Evolutionary conservation across 192 early-diverging fungal genomes (phyloP).

Genomic region (Entomortierella beljakovae): DNA sequence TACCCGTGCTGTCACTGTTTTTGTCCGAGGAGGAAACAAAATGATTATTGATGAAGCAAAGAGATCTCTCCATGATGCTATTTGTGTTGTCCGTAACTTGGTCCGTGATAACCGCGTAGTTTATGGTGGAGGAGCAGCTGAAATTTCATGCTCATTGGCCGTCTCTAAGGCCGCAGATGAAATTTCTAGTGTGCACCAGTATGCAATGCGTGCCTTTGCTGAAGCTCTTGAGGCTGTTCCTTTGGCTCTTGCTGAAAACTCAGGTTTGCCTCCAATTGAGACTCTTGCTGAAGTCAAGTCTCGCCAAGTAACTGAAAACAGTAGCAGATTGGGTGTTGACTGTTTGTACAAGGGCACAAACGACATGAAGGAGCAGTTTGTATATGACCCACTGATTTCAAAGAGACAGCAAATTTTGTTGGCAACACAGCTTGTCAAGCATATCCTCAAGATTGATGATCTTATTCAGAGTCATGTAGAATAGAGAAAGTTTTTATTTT

Average conservation of each 20-base stretch:
- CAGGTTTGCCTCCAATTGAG: constrained; percentile 96
- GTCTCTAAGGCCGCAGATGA: constrained; percentile 92
- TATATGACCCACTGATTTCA: constrained; percentile 99
- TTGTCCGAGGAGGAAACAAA: constrained; percentile 99
- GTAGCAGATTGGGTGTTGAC: constrained; percentile 94
- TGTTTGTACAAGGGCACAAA: constrained; percentile 93
- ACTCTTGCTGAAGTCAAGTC: constrained; percentile 96
- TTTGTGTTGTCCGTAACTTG: constrained; percentile 98
- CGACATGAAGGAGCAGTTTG: constrained; percentile 98
- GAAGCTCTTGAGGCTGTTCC: constrained; percentile 96
- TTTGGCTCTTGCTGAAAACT: constrained; percentile 96
- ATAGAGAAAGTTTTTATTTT: background rate
- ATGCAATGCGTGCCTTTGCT: constrained; percentile 99
- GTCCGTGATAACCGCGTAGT: constrained; percentile 98
- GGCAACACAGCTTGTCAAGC: constrained; percentile 99
- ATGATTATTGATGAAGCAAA: constrained; percentile 99
- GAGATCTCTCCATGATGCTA: constrained; percentile 97
- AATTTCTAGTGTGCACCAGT: constrained; percentile 88
- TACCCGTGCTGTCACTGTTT: constrained; percentile 95
- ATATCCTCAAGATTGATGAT: constrained; percentile 98
- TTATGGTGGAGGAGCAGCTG: constrained; percentile 99
- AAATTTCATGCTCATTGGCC: constrained; percentile 95
- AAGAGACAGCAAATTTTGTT: constrained; percentile 99
- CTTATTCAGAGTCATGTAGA: constrained; percentile 57
- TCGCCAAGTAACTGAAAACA: constrained; percentile 88